Conservation (phyloP, 305 asterid species). For the Fraxinus sp. region DNA sequence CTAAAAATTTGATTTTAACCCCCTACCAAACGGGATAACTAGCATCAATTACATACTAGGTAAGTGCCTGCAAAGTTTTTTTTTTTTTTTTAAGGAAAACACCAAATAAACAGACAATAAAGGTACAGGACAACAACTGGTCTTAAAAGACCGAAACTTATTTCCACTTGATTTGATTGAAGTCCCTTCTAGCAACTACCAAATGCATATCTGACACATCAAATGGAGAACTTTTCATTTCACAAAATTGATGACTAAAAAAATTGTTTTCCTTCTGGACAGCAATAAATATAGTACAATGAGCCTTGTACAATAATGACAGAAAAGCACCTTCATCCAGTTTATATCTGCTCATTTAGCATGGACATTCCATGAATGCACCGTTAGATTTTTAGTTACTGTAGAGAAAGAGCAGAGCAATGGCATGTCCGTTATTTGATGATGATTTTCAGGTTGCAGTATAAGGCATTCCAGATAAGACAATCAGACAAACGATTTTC, state of each 20-base stretch:
- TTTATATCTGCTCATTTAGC: slow-evolving; percentile 17
- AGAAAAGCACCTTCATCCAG: slow-evolving; percentile 25
- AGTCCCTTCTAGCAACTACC: slow-evolving; percentile 5
- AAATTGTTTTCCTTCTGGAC: slow-evolving; percentile 4
- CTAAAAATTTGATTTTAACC: too few species aligned
- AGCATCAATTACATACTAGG: too few species aligned
- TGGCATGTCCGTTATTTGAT: background rate
- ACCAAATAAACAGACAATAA: background rate
- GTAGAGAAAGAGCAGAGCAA: slow-evolving; percentile 10
- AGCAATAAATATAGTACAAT: slow-evolving; percentile 1
- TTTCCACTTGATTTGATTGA: background rate
- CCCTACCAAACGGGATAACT: too few species aligned
- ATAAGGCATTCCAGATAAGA: background rate
- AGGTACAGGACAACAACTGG: background rate
- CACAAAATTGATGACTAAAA: slow-evolving; percentile 7
- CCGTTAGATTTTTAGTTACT: slow-evolving; percentile 10
- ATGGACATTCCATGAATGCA: slow-evolving; percentile 15
- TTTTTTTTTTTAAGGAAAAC: background rate
- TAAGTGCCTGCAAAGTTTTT: too few species aligned
- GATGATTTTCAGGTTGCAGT: background rate
- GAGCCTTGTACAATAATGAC: background rate
- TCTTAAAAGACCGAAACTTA: background rate
- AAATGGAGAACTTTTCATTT: background rate
- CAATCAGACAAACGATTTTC: background rate
- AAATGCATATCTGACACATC: background rate